Percentiles rank a stretch among this genome's conserved stretches.
These are phyloP conservation scores for Stachybotrys echinatus DNA, from an alignment of 2,329 filamentous ascomycete genomes.

Conservation along the genomic window DNA sequence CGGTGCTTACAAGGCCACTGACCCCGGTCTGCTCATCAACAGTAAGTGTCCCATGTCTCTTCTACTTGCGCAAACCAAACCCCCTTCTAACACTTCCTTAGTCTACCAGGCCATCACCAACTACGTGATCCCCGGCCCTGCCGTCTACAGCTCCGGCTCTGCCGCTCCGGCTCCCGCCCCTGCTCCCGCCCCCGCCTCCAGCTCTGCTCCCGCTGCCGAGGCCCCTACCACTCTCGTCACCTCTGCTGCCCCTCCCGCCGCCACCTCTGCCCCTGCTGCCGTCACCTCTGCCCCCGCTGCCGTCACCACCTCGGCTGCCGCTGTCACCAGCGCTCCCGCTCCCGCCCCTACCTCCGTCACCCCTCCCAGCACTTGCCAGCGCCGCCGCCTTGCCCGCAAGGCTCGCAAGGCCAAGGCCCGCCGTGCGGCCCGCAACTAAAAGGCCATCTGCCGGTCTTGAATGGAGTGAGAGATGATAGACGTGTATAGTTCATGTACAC, in stretches of 20 bases:
- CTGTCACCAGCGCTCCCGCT: not conserved
- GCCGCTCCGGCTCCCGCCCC: not conserved
- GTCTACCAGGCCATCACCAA: conserved; percentile 1
- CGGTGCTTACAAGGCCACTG: not conserved
- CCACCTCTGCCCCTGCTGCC: not conserved
- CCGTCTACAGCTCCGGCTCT: not conserved
- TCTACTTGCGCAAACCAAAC: not conserved
- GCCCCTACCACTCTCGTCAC: not conserved
- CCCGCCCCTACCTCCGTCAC: not conserved
- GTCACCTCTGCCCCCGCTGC: not conserved
- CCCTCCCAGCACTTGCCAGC: not conserved
- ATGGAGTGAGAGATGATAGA: too few relatives aligned
- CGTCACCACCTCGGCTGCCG: not conserved
- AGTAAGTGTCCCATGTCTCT: not conserved
- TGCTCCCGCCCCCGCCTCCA: not conserved
- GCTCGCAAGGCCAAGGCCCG: conserved; percentile 1
- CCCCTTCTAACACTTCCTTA: not conserved
- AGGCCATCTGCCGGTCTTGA: too few relatives aligned
- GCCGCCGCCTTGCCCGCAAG: not conserved
- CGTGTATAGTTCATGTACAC: too few relatives aligned
- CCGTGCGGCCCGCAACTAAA: not conserved
- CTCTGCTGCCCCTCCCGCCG: not conserved
- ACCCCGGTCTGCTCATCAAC: conserved; percentile 1
- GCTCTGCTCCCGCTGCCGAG: not conserved
- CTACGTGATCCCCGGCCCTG: not conserved